phyloP scores from a whole-genome alignment of 1,284 basidiomycete species.

The Cryptococcus sp. region DNA sequence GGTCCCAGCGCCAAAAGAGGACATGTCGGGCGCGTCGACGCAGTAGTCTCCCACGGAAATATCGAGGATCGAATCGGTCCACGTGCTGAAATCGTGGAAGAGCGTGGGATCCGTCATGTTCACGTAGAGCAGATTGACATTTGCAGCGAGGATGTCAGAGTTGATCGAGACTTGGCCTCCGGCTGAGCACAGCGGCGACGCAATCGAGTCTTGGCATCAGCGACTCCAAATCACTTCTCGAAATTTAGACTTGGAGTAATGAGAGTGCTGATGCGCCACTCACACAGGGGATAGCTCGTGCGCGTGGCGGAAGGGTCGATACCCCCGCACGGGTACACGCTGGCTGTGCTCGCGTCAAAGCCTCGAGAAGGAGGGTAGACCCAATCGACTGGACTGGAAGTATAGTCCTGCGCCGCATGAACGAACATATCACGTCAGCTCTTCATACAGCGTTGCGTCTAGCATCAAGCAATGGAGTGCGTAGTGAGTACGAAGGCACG shows the following conservation, averaged over 20 bases:
- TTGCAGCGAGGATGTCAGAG: constrained; percentile 16
- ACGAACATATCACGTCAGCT: too few relatives aligned
- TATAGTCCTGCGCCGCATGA: constrained; percentile 15
- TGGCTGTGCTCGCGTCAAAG: constrained; percentile 24
- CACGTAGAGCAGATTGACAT: constrained; percentile 31
- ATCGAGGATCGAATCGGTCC: constrained; percentile 26
- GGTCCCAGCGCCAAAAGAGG: constrained; percentile 28
- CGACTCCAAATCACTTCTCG: too few relatives aligned
- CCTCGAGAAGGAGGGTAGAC: constrained; percentile 26
- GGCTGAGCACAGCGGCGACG: constrained; percentile 1
- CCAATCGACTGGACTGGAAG: constrained; percentile 20
- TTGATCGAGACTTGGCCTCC: constrained; percentile 31
- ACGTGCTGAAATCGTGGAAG: constrained; percentile 36
- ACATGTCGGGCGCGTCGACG: constrained; percentile 36
- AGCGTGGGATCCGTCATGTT: constrained; percentile 26
- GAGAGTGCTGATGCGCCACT: neutral
- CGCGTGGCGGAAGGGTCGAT: constrained; percentile 12
- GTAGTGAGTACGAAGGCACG: too few relatives aligned
- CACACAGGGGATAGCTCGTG: constrained; percentile 26
- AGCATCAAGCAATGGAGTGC: too few relatives aligned
- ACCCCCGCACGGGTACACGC: constrained; percentile 31
- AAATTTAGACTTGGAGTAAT: neutral
- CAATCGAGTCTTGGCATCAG: neutral
- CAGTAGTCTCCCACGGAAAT: constrained; percentile 36
- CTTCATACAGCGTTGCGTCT: too few relatives aligned